phyloP scores from a whole-genome alignment of 495 filamentous ascomycete species.

The Lineolata rhizophorae region DNA sequence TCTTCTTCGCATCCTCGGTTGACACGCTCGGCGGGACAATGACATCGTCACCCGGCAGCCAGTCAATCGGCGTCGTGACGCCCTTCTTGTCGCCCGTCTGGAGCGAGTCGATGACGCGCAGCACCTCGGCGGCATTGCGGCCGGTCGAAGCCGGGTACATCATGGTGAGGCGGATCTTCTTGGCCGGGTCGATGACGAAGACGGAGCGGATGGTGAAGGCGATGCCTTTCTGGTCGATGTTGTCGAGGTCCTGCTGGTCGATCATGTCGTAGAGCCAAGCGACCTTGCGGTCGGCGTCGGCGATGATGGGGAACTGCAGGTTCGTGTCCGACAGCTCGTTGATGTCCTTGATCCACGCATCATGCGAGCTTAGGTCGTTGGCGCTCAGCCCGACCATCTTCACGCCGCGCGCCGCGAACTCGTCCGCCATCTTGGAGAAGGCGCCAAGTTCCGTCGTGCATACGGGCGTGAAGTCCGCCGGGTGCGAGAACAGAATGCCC shows the following conservation, averaged over 20 bases:
- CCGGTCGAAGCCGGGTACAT: constrained; percentile 46
- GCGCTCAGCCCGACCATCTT: constrained; percentile 45
- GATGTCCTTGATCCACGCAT: constrained; percentile 42
- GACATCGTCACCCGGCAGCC: constrained; percentile 40
- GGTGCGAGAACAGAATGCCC: constrained; percentile 48
- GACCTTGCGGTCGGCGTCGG: constrained; percentile 40
- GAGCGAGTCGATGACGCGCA: constrained; percentile 42
- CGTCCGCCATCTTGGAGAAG: constrained; percentile 37
- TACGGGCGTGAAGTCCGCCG: constrained; percentile 48
- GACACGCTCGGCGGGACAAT: constrained; percentile 41
- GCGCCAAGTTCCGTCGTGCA: constrained; percentile 51
- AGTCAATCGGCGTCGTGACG: constrained; percentile 42
- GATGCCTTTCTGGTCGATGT: constrained; percentile 33
- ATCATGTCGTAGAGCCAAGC: constrained; percentile 50
- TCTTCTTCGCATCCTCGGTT: constrained; percentile 40
- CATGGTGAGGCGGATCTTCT: constrained; percentile 48
- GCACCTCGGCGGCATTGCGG: constrained; percentile 40
- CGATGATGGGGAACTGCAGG: constrained; percentile 45
- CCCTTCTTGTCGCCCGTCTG: constrained; percentile 41
- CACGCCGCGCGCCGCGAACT: constrained; percentile 38
- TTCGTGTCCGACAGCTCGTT: constrained; percentile 34
- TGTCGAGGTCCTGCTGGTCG: constrained; percentile 29
- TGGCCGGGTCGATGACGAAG: constrained; percentile 46
- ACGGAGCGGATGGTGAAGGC: constrained; percentile 47
- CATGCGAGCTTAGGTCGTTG: constrained; percentile 35